Evolutionary conservation across 2,329 filamentous ascomycete species (phyloP).

Genomic region (Calycina herbarum): DNA sequence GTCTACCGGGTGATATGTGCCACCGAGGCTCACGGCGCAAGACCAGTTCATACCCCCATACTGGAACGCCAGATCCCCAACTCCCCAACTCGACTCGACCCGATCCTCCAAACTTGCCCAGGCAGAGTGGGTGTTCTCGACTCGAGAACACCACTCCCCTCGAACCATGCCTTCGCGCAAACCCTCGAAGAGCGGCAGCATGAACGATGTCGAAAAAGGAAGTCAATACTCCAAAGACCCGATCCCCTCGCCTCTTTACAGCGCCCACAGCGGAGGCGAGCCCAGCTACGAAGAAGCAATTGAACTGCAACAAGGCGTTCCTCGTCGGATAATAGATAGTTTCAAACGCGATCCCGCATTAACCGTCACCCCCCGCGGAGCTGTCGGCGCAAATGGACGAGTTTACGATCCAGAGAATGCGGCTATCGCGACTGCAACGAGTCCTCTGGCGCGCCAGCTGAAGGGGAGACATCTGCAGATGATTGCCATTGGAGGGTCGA

Average conservation of each 20-base stretch:
- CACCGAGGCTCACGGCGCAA: neutral
- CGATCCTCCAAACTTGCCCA: neutral
- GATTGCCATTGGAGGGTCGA: constrained; percentile 95
- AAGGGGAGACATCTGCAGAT: constrained; percentile 90
- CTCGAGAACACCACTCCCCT: neutral
- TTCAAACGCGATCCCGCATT: constrained; percentile 42
- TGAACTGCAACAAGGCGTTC: constrained; percentile 20
- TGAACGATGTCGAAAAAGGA: constrained; percentile 10
- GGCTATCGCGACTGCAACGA: constrained; percentile 64
- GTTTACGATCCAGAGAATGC: constrained; percentile 64
- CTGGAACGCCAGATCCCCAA: neutral
- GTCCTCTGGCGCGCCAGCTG: constrained; percentile 72
- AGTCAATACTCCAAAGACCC: constrained; percentile 15
- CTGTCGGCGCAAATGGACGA: constrained; percentile 31
- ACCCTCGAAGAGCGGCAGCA: neutral
- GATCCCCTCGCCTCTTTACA: constrained; percentile 18
- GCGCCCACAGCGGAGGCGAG: constrained; percentile 22
- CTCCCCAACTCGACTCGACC: neutral
- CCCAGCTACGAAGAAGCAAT: constrained; percentile 31
- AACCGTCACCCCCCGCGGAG: constrained; percentile 47
- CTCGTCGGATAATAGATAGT: constrained; percentile 28
- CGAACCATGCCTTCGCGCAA: neutral
- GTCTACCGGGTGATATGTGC: constrained; percentile 1
- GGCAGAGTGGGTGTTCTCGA: neutral
- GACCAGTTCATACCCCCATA: neutral